Percentiles rank a stretch among this genome's conserved stretches.
Conservation (phyloP, 2,329 filamentous ascomycete genomes). For the Fusarium pininemorale region DNA sequence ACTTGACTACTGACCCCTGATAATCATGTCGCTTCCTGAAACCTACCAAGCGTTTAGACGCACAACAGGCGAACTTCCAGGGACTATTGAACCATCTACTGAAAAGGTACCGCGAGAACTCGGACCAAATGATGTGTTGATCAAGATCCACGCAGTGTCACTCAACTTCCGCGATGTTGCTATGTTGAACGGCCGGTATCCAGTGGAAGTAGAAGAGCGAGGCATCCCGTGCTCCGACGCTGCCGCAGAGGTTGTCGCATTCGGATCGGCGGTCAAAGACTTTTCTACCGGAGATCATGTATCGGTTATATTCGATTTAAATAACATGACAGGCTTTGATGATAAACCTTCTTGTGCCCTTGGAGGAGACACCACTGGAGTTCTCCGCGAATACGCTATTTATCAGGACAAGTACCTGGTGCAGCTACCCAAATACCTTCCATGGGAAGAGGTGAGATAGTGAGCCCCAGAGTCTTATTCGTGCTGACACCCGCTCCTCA, state of each 20-base stretch:
- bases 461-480: accelerated
- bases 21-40: not conserved
- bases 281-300: not conserved
- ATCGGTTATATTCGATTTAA: not conserved
- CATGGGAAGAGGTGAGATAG: not conserved
- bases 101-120: accelerated
- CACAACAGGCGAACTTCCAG: not conserved
- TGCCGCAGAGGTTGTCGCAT: not conserved
- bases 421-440: not conserved
- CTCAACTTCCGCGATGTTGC: not conserved
- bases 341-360: accelerated
- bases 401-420: not conserved
- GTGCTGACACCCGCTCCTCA: not conserved
- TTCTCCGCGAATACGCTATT: not conserved
- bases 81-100: not conserved
- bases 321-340: accelerated
- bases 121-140: not conserved
- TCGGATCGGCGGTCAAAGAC: accelerated
- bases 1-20: accelerated
- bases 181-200: not conserved
- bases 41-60: not conserved
- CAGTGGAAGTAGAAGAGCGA: not conserved
- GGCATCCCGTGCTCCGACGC: not conserved
- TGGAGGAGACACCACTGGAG: not conserved
- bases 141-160: not conserved